phyloP scores from a whole-genome alignment of 2,329 filamentous ascomycete genomes.

The Sporothrix phasma region DNA sequence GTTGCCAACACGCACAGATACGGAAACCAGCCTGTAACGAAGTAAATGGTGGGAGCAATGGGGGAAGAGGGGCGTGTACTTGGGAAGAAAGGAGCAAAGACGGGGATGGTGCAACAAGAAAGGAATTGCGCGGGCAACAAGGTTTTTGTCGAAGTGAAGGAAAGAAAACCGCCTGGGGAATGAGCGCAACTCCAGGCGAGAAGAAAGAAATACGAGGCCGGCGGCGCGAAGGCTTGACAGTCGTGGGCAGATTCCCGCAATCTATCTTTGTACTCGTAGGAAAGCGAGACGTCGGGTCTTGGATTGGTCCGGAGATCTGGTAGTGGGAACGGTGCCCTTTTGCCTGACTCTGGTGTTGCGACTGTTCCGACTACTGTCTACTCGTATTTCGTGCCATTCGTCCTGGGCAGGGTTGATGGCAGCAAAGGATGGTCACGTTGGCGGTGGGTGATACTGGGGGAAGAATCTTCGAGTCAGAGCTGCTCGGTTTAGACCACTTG shows the following conservation, averaged over 20 bases:
- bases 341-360: too few relatives aligned
- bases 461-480: conserved; percentile 6
- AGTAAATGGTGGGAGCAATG: conserved; percentile 4
- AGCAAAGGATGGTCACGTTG: background rate
- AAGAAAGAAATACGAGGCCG: conserved; percentile 3
- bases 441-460: conserved; percentile 13
- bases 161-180: background rate
- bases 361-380: too few relatives aligned
- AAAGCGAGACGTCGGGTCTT: conserved; percentile 11
- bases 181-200: background rate
- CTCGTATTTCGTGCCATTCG: too few relatives aligned
- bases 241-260: conserved; percentile 12
- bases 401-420: background rate
- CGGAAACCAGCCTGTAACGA: conserved; percentile 1
- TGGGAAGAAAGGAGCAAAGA: background rate
- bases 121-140: background rate
- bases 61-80: conserved; percentile 3
- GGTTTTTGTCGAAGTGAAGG: conserved; percentile 1
- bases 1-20: conserved; percentile 5
- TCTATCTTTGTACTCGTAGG: too few relatives aligned
- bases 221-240: background rate
- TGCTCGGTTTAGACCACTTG: background rate
- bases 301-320: conserved; percentile 13
- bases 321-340: background rate
- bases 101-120: background rate